These are phyloP conservation scores for Euphorbia celastroides DNA, from an alignment of 441 rosid species.

Conservation along the genomic window DNA sequence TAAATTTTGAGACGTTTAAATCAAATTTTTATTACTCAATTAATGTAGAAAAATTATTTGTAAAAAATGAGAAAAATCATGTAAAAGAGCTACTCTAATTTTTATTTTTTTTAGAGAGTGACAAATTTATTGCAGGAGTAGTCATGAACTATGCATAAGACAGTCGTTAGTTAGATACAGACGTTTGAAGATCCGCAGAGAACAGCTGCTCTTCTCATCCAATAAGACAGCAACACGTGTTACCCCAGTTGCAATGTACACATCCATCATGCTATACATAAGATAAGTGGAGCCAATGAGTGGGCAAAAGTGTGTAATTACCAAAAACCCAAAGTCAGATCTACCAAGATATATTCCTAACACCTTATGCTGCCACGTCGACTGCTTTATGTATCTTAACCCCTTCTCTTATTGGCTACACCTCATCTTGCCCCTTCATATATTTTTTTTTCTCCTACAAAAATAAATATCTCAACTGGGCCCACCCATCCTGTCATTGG, in stretches of 20 bases:
- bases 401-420: conserved; percentile 28
- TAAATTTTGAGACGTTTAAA: too few species aligned
- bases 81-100: too few species aligned
- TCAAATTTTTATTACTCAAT: too few species aligned
- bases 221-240: background rate
- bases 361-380: conserved; percentile 27
- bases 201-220: background rate
- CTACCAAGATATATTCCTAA: conserved; percentile 28
- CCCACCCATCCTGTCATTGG: conserved; percentile 3
- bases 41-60: too few species aligned
- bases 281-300: background rate
- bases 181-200: background rate
- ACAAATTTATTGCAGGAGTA: background rate
- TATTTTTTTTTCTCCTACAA: background rate
- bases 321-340: background rate
- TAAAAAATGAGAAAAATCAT: too few species aligned
- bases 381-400: conserved; percentile 23
- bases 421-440: conserved; percentile 5
- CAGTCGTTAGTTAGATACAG: background rate
- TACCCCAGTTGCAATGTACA: background rate
- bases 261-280: background rate
- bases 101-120: background rate
- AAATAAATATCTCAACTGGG: background rate
- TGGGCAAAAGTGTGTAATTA: conserved; percentile 2
- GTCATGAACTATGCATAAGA: too few species aligned